phyloP scores from a whole-genome alignment of 805 yeast species.

The Pichia cabralensis region DNA sequence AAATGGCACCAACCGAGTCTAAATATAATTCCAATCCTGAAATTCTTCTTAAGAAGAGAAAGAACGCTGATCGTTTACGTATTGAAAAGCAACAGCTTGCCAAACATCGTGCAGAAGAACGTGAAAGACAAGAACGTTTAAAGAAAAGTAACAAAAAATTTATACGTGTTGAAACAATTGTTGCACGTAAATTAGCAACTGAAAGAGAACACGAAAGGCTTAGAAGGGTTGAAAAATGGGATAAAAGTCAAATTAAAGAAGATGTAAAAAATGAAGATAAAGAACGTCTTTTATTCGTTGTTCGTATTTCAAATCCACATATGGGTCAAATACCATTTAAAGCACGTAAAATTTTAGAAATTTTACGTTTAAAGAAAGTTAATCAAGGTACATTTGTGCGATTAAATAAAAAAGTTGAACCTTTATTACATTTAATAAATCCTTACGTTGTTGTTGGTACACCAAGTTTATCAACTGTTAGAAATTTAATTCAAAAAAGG shows the following conservation, averaged over 20 bases:
- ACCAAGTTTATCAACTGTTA: constrained; percentile 64
- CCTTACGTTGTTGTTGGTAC: constrained; percentile 68
- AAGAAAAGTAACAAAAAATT: constrained; percentile 40
- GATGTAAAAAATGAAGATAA: constrained; percentile 19
- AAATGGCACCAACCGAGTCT: constrained; percentile 2
- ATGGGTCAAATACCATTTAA: constrained; percentile 59
- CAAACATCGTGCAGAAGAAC: constrained; percentile 37
- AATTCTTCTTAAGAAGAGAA: constrained; percentile 66
- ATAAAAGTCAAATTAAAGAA: constrained; percentile 24
- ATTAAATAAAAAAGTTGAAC: constrained; percentile 46
- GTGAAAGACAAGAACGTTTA: constrained; percentile 33
- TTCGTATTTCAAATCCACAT: constrained; percentile 57
- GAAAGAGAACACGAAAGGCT: constrained; percentile 62
- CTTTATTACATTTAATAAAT: constrained; percentile 55
- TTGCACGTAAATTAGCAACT: constrained; percentile 53
- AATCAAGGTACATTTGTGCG: constrained; percentile 69
- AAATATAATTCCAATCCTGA: constrained; percentile 57
- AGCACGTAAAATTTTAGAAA: constrained; percentile 46
- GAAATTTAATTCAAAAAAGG: constrained; percentile 70
- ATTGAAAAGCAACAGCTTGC: constrained; percentile 64
- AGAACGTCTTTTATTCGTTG: constrained; percentile 49
- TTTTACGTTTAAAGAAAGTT: constrained; percentile 48
- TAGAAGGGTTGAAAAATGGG: constrained; percentile 48
- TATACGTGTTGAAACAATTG: constrained; percentile 65
- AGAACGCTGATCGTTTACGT: constrained; percentile 64